Evolutionary conservation across 1,284 basidiomycete species (phyloP).

Genomic region (Ustilago hordei): DNA sequence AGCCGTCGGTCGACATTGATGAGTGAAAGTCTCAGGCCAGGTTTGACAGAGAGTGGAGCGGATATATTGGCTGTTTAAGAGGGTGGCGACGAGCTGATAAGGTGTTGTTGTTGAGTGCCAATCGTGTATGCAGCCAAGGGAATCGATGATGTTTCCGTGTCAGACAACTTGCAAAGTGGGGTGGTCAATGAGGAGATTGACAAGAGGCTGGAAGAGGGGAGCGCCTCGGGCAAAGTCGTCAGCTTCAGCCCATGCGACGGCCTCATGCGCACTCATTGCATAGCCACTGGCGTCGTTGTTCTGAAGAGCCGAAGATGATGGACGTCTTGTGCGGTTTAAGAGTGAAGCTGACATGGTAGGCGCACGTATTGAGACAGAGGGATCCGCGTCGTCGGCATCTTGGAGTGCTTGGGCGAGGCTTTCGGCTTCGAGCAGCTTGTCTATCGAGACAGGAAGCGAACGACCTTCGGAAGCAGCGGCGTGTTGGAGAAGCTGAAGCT

Average conservation of each 20-base stretch:
- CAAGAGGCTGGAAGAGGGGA: conserved; percentile 47
- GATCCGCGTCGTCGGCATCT: conserved; percentile 25
- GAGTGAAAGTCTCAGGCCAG: not conserved
- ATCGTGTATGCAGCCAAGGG: not conserved
- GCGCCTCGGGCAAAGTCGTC: conserved; percentile 55
- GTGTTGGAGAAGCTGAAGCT: conserved; percentile 37
- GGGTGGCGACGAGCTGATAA: not conserved
- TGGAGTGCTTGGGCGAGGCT: conserved; percentile 43
- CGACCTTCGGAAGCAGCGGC: conserved; percentile 34
- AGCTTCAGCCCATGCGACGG: conserved; percentile 44
- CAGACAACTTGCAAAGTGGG: conserved; percentile 21
- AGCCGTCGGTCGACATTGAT: not conserved
- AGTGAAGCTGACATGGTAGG: conserved; percentile 7
- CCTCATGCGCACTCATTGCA: conserved; percentile 22
- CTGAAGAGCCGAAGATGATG: conserved; percentile 9
- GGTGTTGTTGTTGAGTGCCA: not conserved
- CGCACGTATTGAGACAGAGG: conserved; percentile 5
- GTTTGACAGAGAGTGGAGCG: not conserved
- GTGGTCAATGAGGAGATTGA: conserved; percentile 43
- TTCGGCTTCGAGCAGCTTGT: conserved; percentile 49
- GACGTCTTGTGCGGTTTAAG: conserved; percentile 1
- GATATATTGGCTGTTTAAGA: not conserved
- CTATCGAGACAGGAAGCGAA: conserved; percentile 46
- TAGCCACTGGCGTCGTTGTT: not conserved
- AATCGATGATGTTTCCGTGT: not conserved